Percentiles rank a stretch among this genome's conserved stretches.
Evolutionary conservation across 1,284 basidiomycete species (phyloP).

Genomic region (Lentinula novae-zelandiae): DNA sequence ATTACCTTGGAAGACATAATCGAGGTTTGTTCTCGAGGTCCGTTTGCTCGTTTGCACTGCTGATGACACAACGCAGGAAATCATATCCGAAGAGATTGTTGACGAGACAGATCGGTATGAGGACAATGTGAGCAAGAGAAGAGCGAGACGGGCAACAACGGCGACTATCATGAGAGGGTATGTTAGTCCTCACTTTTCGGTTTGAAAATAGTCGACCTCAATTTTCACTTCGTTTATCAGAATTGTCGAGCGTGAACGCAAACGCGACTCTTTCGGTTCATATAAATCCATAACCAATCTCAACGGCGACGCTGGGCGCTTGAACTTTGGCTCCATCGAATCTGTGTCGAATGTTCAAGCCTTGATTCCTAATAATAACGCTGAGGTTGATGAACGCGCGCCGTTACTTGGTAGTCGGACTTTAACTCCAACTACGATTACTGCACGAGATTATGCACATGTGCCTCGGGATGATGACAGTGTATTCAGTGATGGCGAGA

Average conservation of each 20-base stretch:
- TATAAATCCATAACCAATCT: constrained; percentile 7
- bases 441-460: neutral
- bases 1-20: constrained; percentile 71
- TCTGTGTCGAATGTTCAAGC: neutral
- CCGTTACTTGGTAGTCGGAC: neutral
- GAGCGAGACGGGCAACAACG: constrained; percentile 68
- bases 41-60: neutral
- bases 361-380: neutral
- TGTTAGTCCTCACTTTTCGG: constrained; percentile 17
- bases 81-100: constrained; percentile 85
- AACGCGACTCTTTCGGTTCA: constrained; percentile 13
- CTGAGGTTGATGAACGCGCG: neutral
- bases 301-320: neutral
- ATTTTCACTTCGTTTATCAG: constrained; percentile 16
- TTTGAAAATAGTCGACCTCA: neutral
- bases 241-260: constrained; percentile 30
- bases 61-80: constrained; percentile 42
- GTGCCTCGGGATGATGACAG: neutral
- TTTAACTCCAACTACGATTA: neutral
- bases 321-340: neutral
- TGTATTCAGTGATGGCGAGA: neutral
- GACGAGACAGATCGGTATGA: constrained; percentile 89
- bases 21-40: neutral
- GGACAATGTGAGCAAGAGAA: constrained; percentile 77
- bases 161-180: constrained; percentile 81